Evolutionary conservation across 2,329 filamentous ascomycete species (phyloP).

Genomic region (Aspergillus sp.): DNA sequence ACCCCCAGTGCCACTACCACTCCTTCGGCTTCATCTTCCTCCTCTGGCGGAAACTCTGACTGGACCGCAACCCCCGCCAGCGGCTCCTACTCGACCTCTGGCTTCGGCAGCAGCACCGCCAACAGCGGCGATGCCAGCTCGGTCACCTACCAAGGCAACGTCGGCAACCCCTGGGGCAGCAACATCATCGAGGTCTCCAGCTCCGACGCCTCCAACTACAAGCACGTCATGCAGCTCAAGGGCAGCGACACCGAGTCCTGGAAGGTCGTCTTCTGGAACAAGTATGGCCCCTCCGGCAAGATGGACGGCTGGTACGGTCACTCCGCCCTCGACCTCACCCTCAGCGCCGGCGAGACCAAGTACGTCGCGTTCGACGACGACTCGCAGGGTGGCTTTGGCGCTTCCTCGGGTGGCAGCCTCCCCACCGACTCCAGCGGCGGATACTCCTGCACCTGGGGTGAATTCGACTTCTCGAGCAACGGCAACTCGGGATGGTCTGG

Average conservation of each 20-base stretch:
- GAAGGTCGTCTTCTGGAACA: constrained; percentile 38
- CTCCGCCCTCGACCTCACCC: constrained; percentile 25
- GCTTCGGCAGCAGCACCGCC: constrained; percentile 28
- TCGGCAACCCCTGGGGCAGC: constrained; percentile 35
- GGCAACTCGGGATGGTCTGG: constrained; percentile 27
- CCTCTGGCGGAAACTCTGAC: constrained; percentile 4
- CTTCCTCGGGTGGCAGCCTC: constrained; percentile 18
- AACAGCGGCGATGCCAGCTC: constrained; percentile 11
- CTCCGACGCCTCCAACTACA: constrained; percentile 25
- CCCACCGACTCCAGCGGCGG: constrained; percentile 22
- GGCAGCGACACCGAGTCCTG: constrained; percentile 28
- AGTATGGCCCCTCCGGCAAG: constrained; percentile 27
- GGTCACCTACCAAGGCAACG: constrained; percentile 32
- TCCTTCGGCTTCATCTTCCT: constrained; percentile 2
- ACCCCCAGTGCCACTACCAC: constrained; percentile 5
- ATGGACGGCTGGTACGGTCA: constrained; percentile 33
- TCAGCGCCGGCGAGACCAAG: constrained; percentile 29
- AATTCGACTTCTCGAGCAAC: constrained; percentile 28
- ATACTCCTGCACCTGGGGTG: constrained; percentile 30
- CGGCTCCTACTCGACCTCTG: constrained; percentile 21
- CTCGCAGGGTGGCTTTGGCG: constrained; percentile 31
- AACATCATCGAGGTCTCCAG: constrained; percentile 34
- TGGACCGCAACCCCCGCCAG: constrained; percentile 18
- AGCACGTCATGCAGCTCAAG: constrained; percentile 31
- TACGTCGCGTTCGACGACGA: constrained; percentile 34